Base-by-base conservation (phyloP, 208 protist genomes). In the Leishmania mexicana region DNA sequence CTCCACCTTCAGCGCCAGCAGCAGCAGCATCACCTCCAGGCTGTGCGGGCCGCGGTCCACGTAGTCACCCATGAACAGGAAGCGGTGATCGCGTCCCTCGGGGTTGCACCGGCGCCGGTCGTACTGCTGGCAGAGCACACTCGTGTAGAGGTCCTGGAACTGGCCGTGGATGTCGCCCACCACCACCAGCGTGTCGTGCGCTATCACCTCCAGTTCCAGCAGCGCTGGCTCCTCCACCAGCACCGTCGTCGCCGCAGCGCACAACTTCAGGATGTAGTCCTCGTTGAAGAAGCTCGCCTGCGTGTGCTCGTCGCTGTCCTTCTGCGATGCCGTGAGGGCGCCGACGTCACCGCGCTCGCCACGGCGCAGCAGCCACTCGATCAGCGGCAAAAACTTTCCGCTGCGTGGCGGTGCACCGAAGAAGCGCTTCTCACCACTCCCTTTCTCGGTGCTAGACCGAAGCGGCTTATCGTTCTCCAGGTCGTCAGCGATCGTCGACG, bases 11-110 rank as follows among this genome's bases (percentile, higher is more conserved):
- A 97, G 88, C n/a, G 92, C 93, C 35, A 96, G 80, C 53, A 96
- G 98, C 92, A 92, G 88, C 81, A 92, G 81, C 71, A 88, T 85
- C 60, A 89, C 83, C 83, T 92, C 86, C 47, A 89, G 72, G 78
- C 88, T 92, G 75, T 89, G 75, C 53, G 88, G 86, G 62, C 88
- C 88, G 60, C 88, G 85, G 83, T 99, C 99, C n/a, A 99, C 99
- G 86, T 99, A 99, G 86, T 99, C 99, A 28, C 99, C 99, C 28
- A 99, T 92, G 91, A 99, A 99, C 40, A 99, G 92, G 77, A 95
- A 95, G 74, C 78, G 86, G 49, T 86, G 47, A 75, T 84, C 76
- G 42, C 78, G 67, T 7, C 81, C 79, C 40, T 79, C 67, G 1
- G 73, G 71, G 79, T 83, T 83, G 77, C 62, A 84, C 35, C 72